Percentiles rank a stretch among this genome's conserved stretches.
Conservation (phyloP, 306 rosid species). For the Inga leiocalycina region DNA sequence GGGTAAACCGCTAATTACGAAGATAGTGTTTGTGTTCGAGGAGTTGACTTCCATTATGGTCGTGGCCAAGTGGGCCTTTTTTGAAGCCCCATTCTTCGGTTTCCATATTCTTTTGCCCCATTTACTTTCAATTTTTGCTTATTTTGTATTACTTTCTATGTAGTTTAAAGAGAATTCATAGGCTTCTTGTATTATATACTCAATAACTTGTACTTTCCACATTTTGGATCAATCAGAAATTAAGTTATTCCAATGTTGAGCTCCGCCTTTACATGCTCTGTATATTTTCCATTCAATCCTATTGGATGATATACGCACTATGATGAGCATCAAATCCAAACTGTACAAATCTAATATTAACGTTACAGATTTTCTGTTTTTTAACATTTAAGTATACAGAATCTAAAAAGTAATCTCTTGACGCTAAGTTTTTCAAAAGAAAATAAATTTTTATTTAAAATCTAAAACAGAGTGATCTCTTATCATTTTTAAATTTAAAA, state of each 20-base stretch:
- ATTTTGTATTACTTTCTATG: background rate
- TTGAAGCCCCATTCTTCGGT: slow-evolving; percentile 10
- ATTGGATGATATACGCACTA: too few relatives aligned
- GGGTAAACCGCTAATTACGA: slow-evolving; percentile 16
- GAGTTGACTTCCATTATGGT: background rate
- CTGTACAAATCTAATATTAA: too few relatives aligned
- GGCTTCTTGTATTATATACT: background rate
- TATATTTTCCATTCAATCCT: too few relatives aligned
- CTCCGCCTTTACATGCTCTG: background rate
- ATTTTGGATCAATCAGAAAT: background rate
- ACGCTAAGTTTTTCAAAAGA: too few relatives aligned
- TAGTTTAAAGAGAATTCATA: background rate
- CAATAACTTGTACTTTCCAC: background rate
- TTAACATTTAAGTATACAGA: too few relatives aligned
- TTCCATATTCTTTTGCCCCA: background rate
- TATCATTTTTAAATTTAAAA: too few relatives aligned
- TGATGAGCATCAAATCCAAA: too few relatives aligned
- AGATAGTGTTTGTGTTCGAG: slow-evolving; percentile 6
- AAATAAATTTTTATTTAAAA: too few relatives aligned
- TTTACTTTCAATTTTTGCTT: slow-evolving; percentile 1
- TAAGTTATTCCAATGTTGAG: background rate
- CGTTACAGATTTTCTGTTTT: too few relatives aligned
- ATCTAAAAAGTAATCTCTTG: too few relatives aligned
- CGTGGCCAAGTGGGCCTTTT: slow-evolving; percentile 9
- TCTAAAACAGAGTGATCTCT: too few relatives aligned